Evolutionary conservation across 2,329 filamentous ascomycete species (phyloP), one percentile per base, ranked within the genome.

Genomic region (Ascochyta fabae): DNA sequence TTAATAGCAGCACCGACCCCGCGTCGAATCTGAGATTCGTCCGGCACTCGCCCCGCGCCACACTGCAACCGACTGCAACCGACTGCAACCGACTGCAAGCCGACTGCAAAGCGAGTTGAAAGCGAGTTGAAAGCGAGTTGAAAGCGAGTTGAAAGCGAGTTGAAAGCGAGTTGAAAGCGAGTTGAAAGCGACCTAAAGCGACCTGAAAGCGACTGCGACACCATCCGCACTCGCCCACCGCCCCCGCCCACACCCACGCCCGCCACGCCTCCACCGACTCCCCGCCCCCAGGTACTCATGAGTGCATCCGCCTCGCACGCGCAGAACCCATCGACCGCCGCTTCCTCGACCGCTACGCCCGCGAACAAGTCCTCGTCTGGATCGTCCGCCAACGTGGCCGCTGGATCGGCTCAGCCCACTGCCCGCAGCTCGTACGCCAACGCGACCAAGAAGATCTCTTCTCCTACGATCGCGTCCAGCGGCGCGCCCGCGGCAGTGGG

Each of bases 351-450:
- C 66, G 75, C 79, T 72, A 77, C 77, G 74, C 74, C 78, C 70
- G 76, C 79, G 75, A 75, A 80, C 65, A 73, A 75, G 67, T 76
- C 79, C 70, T 73, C 75, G 59, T 74, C 80, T 75, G 80, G 80
- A 75, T 79, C 80, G 78, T 77, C 81, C 67, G 78, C 83, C 69
- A 73, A 65, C 71, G 70, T 74, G 71, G 73, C 72, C 66, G 79
- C 82, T 79, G 81, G 81, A 75, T 79, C 81, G 81, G 79, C 82
- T 76, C 79, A 81, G 74, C 79, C 78, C 75, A 80, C 81, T 76
- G 80, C 79, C 76, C 80, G 79, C 73, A 73, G 69, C 69, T 86
- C 84, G 72, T 86, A 86, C 84, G 85, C 84, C 72, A 83, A 77
- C 80, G 82, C 82, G 75, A 85, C 84, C 74, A 85, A 84, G 76